Percentiles rank a stretch among this genome's conserved stretches.
These are phyloP conservation scores for Zygotorulaspora chibaensis DNA, from an alignment of 805 yeast species.

Conservation along the genomic window DNA sequence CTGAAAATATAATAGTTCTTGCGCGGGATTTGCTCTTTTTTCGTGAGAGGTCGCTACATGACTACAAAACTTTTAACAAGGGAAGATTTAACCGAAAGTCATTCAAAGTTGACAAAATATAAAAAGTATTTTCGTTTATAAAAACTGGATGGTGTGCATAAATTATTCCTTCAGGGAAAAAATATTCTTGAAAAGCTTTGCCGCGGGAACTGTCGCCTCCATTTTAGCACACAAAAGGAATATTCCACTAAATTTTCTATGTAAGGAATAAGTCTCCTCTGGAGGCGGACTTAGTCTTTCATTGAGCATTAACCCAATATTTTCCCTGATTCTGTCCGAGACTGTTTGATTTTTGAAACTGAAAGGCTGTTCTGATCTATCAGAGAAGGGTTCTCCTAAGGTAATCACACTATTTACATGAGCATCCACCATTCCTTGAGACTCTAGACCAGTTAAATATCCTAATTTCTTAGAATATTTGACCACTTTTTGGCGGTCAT, in stretches of 20 bases:
- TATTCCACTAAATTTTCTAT: conserved; percentile 92
- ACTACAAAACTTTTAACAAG: not conserved
- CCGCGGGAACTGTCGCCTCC: conserved; percentile 78
- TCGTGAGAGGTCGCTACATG: not conserved
- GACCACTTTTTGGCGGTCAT: conserved; percentile 62
- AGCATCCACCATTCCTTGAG: conserved; percentile 81
- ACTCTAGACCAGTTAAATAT: conserved; percentile 86
- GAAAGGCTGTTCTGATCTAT: conserved; percentile 42
- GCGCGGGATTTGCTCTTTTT: too few relatives aligned
- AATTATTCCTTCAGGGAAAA: conserved; percentile 44
- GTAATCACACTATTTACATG: conserved; percentile 88
- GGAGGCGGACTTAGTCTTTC: conserved; percentile 97
- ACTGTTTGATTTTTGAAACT: conserved; percentile 84
- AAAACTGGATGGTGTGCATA: too few relatives aligned
- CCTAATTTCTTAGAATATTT: conserved; percentile 70
- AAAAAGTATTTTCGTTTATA: too few relatives aligned
- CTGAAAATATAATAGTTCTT: too few relatives aligned
- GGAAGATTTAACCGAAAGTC: too few relatives aligned
- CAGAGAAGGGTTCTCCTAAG: conserved; percentile 87
- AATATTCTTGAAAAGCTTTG: conserved; percentile 67
- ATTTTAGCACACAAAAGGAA: conserved; percentile 83
- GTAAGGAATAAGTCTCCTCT: conserved; percentile 95
- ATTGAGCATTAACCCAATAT: conserved; percentile 82
- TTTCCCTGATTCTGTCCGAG: conserved; percentile 85
- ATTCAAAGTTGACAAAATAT: not conserved